A percentile compares a stretch with the other conserved stretches of the same genome.
These are phyloP conservation scores for Gyrodon lividus DNA, from an alignment of 768 basidiomycete genomes.

Conservation along the genomic window DNA sequence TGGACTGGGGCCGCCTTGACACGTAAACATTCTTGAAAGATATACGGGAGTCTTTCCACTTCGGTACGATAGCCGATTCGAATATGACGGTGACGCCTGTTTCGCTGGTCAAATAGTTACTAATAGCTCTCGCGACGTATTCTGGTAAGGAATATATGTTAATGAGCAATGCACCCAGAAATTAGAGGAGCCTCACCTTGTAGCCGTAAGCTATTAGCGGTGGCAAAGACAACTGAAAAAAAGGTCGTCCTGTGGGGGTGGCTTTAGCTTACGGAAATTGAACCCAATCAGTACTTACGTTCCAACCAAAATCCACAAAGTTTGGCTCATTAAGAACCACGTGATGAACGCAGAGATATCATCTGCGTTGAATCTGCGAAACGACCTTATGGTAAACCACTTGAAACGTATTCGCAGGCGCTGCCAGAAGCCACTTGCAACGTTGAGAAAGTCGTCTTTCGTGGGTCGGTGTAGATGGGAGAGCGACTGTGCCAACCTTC, in stretches of 20 bases:
- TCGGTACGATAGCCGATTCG: constrained; percentile 96
- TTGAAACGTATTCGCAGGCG: constrained; percentile 89
- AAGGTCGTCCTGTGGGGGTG: constrained; percentile 73
- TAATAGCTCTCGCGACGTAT: constrained; percentile 83
- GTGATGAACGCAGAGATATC: constrained; percentile 96
- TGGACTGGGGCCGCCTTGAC: constrained; percentile 64
- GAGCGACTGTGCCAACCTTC: constrained; percentile 71
- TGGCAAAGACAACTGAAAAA: constrained; percentile 89
- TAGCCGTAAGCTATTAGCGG: constrained; percentile 80
- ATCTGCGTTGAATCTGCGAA: constrained; percentile 92
- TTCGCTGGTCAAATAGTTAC: constrained; percentile 89
- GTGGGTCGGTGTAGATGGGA: constrained; percentile 80
- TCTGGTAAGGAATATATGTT: constrained; percentile 41
- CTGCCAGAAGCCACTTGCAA: constrained; percentile 89
- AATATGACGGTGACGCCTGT: constrained; percentile 95
- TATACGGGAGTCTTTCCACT: constrained; percentile 93
- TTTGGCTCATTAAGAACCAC: constrained; percentile 95
- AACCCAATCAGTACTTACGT: constrained; percentile 33
- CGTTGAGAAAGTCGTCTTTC: constrained; percentile 83
- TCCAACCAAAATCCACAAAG: constrained; percentile 92
- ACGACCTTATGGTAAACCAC: constrained; percentile 95
- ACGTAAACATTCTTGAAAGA: constrained; percentile 97
- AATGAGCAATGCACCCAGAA: background rate
- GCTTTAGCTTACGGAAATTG: constrained; percentile 3
- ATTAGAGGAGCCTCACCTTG: constrained; percentile 55